These are phyloP conservation scores for Fomitopsis schrenkii DNA, from an alignment of 1,284 basidiomycete species.

Conservation along the genomic window DNA sequence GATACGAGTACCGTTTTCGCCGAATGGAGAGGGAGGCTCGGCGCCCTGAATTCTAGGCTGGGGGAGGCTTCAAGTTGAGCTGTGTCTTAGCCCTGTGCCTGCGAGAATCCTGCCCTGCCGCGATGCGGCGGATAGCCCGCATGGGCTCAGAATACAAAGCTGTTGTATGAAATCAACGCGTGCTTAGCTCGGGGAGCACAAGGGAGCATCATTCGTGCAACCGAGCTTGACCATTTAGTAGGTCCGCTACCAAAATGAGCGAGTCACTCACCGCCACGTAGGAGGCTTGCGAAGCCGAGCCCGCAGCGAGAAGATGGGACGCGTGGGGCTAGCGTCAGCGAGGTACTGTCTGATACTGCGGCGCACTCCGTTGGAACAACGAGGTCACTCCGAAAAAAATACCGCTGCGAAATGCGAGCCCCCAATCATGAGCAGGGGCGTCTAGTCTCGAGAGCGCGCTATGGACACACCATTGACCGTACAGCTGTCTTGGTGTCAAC, in stretches of 20 bases:
- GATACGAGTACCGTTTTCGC: neutral
- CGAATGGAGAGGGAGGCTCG: neutral
- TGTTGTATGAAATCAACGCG: neutral
- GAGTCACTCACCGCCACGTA: neutral
- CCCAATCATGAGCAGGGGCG: too few relatives aligned
- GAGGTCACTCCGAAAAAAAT: too few relatives aligned
- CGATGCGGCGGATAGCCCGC: neutral
- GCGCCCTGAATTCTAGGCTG: neutral
- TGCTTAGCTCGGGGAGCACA: neutral
- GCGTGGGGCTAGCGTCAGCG: neutral
- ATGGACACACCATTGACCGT: too few relatives aligned
- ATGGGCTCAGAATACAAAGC: neutral
- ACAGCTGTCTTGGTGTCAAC: too few relatives aligned
- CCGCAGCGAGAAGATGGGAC: neutral
- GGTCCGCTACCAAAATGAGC: neutral
- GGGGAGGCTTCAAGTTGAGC: neutral
- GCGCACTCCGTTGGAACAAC: too few relatives aligned
- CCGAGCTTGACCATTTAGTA: neutral
- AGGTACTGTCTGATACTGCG: neutral
- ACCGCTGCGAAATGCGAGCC: too few relatives aligned
- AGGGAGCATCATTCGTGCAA: neutral
- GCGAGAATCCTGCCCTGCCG: neutral
- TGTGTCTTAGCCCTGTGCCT: neutral
- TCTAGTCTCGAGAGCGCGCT: too few relatives aligned
- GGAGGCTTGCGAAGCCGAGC: neutral